Evolutionary conservation across 1,284 basidiomycete genomes (phyloP).

Genomic region (Xerocomus cyaneibrunnescens): DNA sequence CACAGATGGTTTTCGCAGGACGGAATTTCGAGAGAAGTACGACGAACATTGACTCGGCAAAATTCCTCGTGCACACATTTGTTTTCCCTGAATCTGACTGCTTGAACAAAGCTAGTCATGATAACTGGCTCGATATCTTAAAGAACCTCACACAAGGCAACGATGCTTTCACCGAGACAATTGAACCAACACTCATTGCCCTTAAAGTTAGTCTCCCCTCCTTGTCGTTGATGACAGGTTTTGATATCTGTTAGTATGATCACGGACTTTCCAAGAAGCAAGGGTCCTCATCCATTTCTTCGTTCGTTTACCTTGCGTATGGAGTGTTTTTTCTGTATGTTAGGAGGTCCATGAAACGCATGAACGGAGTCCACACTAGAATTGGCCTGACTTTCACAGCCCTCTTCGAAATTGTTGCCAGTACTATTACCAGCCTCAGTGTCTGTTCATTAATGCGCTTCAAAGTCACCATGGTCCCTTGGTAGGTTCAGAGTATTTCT

Average conservation of each 20-base stretch:
- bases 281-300: slow-evolving; percentile 60
- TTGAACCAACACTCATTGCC: slow-evolving; percentile 65
- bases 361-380: slow-evolving; percentile 87
- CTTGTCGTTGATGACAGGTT: background rate
- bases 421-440: slow-evolving; percentile 90
- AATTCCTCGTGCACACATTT: slow-evolving; percentile 73
- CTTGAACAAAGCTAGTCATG: slow-evolving; percentile 57
- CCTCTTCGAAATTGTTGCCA: slow-evolving; percentile 85
- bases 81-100: slow-evolving; percentile 76
- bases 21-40: slow-evolving; percentile 53
- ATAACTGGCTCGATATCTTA: slow-evolving; percentile 60
- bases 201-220: slow-evolving; percentile 54
- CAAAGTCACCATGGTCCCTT: slow-evolving; percentile 84
- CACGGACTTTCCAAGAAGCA: slow-evolving; percentile 42
- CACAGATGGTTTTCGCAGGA: slow-evolving; percentile 76
- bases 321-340: slow-evolving; percentile 78
- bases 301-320: slow-evolving; percentile 80
- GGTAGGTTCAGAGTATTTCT: slow-evolving; percentile 44
- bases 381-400: slow-evolving; percentile 94
- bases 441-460: slow-evolving; percentile 86
- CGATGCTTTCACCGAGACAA: slow-evolving; percentile 46
- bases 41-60: slow-evolving; percentile 57
- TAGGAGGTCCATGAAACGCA: slow-evolving; percentile 72
- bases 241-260: slow-evolving; percentile 46
- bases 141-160: slow-evolving; percentile 43